These are phyloP conservation scores for Allium cepa DNA, from an alignment of 106 monocot species.

Conservation along the genomic window DNA sequence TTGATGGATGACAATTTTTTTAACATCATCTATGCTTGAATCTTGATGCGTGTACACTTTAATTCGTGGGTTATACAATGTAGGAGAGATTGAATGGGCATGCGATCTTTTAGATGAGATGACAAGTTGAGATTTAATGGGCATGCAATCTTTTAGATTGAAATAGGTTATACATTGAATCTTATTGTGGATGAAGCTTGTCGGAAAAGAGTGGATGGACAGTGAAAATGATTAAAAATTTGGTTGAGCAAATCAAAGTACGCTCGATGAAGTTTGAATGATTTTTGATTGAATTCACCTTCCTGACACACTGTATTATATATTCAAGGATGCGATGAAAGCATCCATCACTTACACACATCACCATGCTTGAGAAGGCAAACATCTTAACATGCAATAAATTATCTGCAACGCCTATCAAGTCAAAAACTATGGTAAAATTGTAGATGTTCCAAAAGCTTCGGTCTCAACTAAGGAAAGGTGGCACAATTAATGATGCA, in stretches of 20 bases:
- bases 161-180: conserved; percentile 33
- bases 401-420: conserved; percentile 51
- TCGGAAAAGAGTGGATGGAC: conserved; percentile 25
- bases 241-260: conserved; percentile 17
- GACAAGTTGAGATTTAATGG: conserved; percentile 48
- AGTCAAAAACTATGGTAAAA: conserved; percentile 67
- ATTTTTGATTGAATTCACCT: no score
- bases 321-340: background rate
- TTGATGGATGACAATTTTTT: conserved; percentile 51
- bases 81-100: conserved; percentile 46
- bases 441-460: conserved; percentile 80
- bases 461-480: no score
- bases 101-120: conserved; percentile 70
- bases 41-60: conserved; percentile 54
- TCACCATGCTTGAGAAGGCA: conserved; percentile 1
- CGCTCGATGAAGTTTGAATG: background rate
- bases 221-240: conserved; percentile 36
- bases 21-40: conserved; percentile 69
- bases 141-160: no score
- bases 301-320: no score
- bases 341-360: background rate
- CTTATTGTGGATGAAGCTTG: conserved; percentile 46
- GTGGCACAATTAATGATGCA: no score
- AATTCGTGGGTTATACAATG: conserved; percentile 75
- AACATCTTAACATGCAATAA: conserved; percentile 8